A percentile compares a stretch with the other conserved stretches of the same genome.
These are phyloP conservation scores for Sordariomycetes sp. DNA, from an alignment of 2,329 filamentous ascomycete genomes.

Conservation along the genomic window DNA sequence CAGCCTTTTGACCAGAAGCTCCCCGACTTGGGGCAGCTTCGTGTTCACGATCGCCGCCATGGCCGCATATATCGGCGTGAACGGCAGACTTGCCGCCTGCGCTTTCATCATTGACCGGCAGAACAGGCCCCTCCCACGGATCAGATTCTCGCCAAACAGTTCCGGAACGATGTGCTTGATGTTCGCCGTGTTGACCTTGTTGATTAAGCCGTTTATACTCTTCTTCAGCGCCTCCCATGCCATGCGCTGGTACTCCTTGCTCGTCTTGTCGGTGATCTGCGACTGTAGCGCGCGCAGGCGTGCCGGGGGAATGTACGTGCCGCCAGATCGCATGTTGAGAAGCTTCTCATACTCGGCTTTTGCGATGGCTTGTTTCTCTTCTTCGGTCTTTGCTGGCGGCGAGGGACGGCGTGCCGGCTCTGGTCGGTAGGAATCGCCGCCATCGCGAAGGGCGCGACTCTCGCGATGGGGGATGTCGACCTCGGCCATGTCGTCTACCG, in stretches of 20 bases:
- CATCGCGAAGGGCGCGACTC: conserved; percentile 28
- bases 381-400: conserved; percentile 49
- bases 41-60: conserved; percentile 97
- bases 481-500: conserved; percentile 33
- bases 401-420: conserved; percentile 19
- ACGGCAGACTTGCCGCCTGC: conserved; percentile 88
- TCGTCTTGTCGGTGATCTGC: conserved; percentile 92
- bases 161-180: conserved; percentile 97
- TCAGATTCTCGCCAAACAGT: conserved; percentile 87
- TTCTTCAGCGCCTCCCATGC: conserved; percentile 99
- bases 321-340: conserved; percentile 84
- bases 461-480: conserved; percentile 29
- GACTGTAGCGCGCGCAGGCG: conserved; percentile 85
- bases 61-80: conserved; percentile 91
- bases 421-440: conserved; percentile 41
- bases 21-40: conserved; percentile 89
- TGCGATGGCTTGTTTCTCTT: conserved; percentile 77
- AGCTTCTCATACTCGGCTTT: conserved; percentile 93
- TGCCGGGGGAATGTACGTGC: conserved; percentile 92
- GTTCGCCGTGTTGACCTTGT: conserved; percentile 97
- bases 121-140: conserved; percentile 85
- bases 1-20: conserved; percentile 76
- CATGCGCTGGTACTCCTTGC: conserved; percentile 97
- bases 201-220: conserved; percentile 96
- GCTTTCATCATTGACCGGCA: conserved; percentile 98